phyloP scores from a whole-genome alignment of 2,329 filamentous ascomycete genomes.

The Penicillium decumbens region DNA sequence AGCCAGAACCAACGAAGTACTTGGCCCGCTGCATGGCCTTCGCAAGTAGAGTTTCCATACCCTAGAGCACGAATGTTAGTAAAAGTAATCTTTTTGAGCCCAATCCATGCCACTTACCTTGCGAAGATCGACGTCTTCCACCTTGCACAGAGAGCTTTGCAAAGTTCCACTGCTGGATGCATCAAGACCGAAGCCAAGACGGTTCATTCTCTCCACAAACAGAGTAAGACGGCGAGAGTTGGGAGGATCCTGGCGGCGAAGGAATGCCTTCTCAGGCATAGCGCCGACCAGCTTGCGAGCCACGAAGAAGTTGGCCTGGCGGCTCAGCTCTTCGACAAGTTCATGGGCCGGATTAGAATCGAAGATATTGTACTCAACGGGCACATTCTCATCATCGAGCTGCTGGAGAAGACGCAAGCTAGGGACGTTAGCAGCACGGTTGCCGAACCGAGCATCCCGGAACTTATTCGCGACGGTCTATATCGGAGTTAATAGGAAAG shows the following conservation, averaged over 20 bases:
- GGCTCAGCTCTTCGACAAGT: slow-evolving; percentile 88
- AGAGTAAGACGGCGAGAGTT: slow-evolving; percentile 84
- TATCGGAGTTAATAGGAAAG: slow-evolving; percentile 1
- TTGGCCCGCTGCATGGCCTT: slow-evolving; percentile 97
- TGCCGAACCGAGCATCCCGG: slow-evolving; percentile 78
- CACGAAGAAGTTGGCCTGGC: slow-evolving; percentile 86
- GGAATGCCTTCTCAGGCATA: slow-evolving; percentile 84
- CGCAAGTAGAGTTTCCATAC: slow-evolving; percentile 91
- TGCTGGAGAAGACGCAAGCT: slow-evolving; percentile 86
- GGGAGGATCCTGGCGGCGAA: slow-evolving; percentile 79
- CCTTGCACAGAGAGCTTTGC: slow-evolving; percentile 91
- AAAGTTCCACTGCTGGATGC: slow-evolving; percentile 81
- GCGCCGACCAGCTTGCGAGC: slow-evolving; percentile 75
- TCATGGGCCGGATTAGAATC: slow-evolving; percentile 84
- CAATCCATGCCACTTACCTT: slow-evolving; percentile 45
- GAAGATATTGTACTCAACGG: slow-evolving; percentile 94
- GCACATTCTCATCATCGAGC: slow-evolving; percentile 95
- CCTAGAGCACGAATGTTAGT: slow-evolving; percentile 31
- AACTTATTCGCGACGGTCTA: slow-evolving; percentile 81
- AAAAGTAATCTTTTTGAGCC: too few relatives aligned
- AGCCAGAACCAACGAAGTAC: slow-evolving; percentile 83
- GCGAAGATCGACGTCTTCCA: slow-evolving; percentile 80
- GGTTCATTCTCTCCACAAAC: slow-evolving; percentile 88
- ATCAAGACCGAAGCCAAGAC: slow-evolving; percentile 85
- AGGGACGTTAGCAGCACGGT: slow-evolving; percentile 72